Percentiles rank a stretch among this genome's conserved stretches.
Conservation (phyloP, 192 early-diverging fungal species). For the Spinellus fusiger region DNA sequence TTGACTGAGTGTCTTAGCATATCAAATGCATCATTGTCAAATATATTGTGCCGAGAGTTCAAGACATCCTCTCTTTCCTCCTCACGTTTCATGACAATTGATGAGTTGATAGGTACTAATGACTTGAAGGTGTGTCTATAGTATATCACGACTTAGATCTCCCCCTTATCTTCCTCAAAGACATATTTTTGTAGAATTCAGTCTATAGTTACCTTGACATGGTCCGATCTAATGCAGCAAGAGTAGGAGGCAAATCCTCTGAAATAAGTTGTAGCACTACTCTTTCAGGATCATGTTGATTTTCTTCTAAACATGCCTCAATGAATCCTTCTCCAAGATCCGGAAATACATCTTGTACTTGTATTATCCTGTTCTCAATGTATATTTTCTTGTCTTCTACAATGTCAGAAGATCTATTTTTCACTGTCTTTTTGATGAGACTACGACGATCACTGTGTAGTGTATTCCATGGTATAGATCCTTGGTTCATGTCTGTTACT, state of each 20-base stretch:
- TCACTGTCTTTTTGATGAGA: not conserved
- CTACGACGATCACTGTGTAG: not conserved
- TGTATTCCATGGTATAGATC: not conserved
- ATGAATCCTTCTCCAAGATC: slow-evolving; percentile 89
- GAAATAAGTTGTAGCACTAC: slow-evolving; percentile 80
- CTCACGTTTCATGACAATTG: not conserved
- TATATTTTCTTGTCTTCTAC: not conserved
- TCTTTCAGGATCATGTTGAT: slow-evolving; percentile 59
- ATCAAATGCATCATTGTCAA: slow-evolving; percentile 94
- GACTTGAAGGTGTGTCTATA: too few relatives aligned
- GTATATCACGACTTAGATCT: too few relatives aligned
- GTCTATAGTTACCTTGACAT: slow-evolving; percentile 31
- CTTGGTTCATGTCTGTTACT: slow-evolving; percentile 45
- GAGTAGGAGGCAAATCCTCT: slow-evolving; percentile 59
- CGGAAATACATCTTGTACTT: slow-evolving; percentile 84
- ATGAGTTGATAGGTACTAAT: too few relatives aligned
- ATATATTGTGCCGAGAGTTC: slow-evolving; percentile 67
- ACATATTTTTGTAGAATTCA: not conserved
- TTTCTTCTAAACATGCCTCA: slow-evolving; percentile 72
- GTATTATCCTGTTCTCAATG: slow-evolving; percentile 61
- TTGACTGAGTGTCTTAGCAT: slow-evolving; percentile 68
- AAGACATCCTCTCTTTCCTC: not conserved
- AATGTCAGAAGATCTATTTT: not conserved
- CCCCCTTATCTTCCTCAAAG: not conserved
- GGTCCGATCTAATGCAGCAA: slow-evolving; percentile 61